Conservation (phyloP, 495 filamentous ascomycete genomes). For the Tuber borchii region DNA sequence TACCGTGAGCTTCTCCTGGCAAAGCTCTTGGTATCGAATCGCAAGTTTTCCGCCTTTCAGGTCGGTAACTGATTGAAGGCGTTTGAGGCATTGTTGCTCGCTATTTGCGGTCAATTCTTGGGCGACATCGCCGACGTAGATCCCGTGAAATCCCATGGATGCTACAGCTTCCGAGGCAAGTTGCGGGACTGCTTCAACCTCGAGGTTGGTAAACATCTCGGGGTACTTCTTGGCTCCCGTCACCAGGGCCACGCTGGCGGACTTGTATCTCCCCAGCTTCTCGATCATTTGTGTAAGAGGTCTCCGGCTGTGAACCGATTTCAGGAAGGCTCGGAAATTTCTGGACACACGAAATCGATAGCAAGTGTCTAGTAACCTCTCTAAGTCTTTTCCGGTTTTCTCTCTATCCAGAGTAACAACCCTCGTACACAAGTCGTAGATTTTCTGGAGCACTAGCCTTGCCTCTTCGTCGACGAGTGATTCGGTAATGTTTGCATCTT, state of each 20-base stretch:
- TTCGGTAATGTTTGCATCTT: slow-evolving; percentile 2
- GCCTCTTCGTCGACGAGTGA: slow-evolving; percentile 22
- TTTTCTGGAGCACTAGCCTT: slow-evolving; percentile 27
- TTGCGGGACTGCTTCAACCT: slow-evolving; percentile 27
- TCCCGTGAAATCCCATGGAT: slow-evolving; percentile 24
- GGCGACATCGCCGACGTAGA: slow-evolving; percentile 29
- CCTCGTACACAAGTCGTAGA: slow-evolving; percentile 33
- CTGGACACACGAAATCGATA: slow-evolving; percentile 34
- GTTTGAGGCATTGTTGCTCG: slow-evolving; percentile 30
- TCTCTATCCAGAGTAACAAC: slow-evolving; percentile 19
- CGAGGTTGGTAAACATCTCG: slow-evolving; percentile 19
- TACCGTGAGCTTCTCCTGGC: slow-evolving; percentile 26
- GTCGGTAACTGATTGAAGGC: slow-evolving; percentile 24
- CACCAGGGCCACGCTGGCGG: slow-evolving; percentile 35
- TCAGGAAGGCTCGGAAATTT: slow-evolving; percentile 34
- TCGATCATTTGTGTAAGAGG: slow-evolving; percentile 37
- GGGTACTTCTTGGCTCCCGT: slow-evolving; percentile 25
- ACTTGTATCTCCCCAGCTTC: slow-evolving; percentile 39
- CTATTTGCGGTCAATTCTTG: slow-evolving; percentile 25
- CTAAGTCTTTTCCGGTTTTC: slow-evolving; percentile 22
- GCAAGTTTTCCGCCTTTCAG: slow-evolving; percentile 22
- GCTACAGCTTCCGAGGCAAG: slow-evolving; percentile 22
- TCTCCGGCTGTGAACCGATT: slow-evolving; percentile 19
- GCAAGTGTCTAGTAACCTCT: slow-evolving; percentile 36
- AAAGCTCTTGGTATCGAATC: slow-evolving; percentile 33